Base-by-base conservation (phyloP, 805 yeast species). In the Wickerhamiella spandovensis region DNA sequence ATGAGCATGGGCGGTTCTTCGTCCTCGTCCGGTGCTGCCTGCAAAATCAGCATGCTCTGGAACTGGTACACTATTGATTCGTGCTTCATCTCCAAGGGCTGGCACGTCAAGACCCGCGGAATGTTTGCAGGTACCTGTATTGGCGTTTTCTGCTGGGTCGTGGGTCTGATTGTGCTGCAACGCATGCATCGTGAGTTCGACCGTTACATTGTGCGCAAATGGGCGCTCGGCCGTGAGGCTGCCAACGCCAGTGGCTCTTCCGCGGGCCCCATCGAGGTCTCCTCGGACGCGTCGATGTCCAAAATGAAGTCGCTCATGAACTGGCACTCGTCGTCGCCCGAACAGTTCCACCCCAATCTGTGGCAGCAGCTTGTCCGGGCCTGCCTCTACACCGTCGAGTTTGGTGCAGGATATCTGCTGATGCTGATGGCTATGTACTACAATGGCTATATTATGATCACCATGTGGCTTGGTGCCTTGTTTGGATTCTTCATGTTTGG, bases 381-480 rank as follows among this genome's bases (percentile, higher is more conserved):
- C 0, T 47, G 68, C 2, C 56, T 80, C 35, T 81, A 74, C 62
- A 73, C 78, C 1, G 59, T 77, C 24, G 81, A 80, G 61, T 78
- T 82, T 77, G 81, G 81, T 2, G 71, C 76, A 15, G 75, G 81
- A 3, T 81, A 81, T 63, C 63, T 81, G 47, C 75, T 81, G 59
- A 82, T 81, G 84, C 71, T 82, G 68, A 66, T 82, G 57, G 81
- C 80, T 68, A 81, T 82, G 87, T 80, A 81, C 68, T 81, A 78
- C 68, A 81, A 81, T 58, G 86, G 86, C 15, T 81, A 79, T 60
- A 70, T 81, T 38, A 75, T 79, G 52, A 77, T 81, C 51, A 72
- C 79, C 10, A 79, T 82, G 64, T 70, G 79, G 47, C 61, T 80
- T 35, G 85, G 84, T 7, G 82, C 81, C 1, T 64, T 78, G 25